Base-by-base conservation (phyloP, 345 rosid genomes). In the Corchorus capsularis region DNA sequence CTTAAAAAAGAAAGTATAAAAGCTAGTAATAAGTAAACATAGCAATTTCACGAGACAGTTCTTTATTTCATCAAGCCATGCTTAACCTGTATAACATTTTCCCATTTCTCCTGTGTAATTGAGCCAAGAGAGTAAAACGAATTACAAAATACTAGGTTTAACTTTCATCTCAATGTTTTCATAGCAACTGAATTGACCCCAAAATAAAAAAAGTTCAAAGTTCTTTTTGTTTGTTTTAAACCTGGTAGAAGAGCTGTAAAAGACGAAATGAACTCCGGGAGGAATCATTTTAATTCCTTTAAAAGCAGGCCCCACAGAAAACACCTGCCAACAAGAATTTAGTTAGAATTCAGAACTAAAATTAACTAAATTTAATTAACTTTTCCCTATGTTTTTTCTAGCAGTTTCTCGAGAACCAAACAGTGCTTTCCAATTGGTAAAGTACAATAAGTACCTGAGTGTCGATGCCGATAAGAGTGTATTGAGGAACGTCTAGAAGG, bases 211-310 rank as follows among this genome's bases (percentile, higher is more conserved):
- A n/a, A 55, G 35, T 7, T 39, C 27, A 27, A 27, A 27, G 27
- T 8, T 43, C 54, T 4, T 10, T 57, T 20, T 22, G 10, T 20
- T 54, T 17, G 0, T 55, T 7, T 14, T 11, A 12, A 77, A 92
- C 99, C 98, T 86, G 87, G 82, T 87, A 1, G 97, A 87, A 59
- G 98, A 87, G 79, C 96, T 88, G 61, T 90, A 96, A 76, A 82
- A 96, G 2, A 92, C 79, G 80, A 96, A 92, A 85, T 96, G 98
- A 81, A 89, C 84, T 49, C 98, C 98, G 53, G 97, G 93, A 56
- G 99, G 98, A 73, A 93, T 90, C 99, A 96, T 93, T 88, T 96
- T 96, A 52, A 93, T 86, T 53, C 99, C 99, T 83, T 87, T 89
- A 76, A 93, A 96, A 73, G 72, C 75, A 20, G 97, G 93, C 14